These are phyloP conservation scores for Erysimum cheiranthoides DNA, from an alignment of 345 rosid genomes.

Conservation along the genomic window DNA sequence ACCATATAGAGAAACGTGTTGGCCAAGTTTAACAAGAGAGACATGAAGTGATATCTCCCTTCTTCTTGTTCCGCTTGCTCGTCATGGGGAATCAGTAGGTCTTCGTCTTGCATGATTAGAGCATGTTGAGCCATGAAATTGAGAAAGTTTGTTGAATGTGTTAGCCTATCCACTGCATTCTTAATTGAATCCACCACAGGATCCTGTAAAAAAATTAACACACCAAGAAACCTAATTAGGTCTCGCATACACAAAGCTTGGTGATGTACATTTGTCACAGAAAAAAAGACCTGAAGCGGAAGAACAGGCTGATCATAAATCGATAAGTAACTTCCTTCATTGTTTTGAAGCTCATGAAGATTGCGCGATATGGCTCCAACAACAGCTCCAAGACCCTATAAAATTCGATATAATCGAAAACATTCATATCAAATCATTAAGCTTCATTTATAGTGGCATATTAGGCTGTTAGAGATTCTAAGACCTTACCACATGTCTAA, in stretches of 20 bases:
- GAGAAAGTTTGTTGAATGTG: slow-evolving; percentile 85
- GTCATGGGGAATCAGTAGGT: slow-evolving; percentile 69
- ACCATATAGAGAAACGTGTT: slow-evolving; percentile 93
- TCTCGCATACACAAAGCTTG: background rate
- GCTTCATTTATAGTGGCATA: background rate
- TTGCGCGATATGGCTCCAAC: slow-evolving; percentile 96
- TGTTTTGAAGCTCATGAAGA: slow-evolving; percentile 93
- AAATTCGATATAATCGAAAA: slow-evolving; percentile 23
- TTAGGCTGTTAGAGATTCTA: background rate
- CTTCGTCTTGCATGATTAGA: slow-evolving; percentile 88
- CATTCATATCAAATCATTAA: background rate
- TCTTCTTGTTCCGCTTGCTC: slow-evolving; percentile 61
- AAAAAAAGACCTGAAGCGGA: slow-evolving; percentile 72
- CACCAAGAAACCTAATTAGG: too few species aligned
- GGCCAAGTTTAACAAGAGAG: slow-evolving; percentile 80
- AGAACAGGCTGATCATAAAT: slow-evolving; percentile 86
- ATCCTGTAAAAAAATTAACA: slow-evolving; percentile 55
- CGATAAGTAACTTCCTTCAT: slow-evolving; percentile 90
- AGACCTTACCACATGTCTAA: slow-evolving; percentile 89
- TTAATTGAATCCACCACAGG: slow-evolving; percentile 82
- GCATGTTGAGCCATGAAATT: slow-evolving; percentile 95
- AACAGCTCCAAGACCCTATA: slow-evolving; percentile 95
- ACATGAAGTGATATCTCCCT: slow-evolving; percentile 80
- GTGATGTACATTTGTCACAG: slow-evolving; percentile 3
- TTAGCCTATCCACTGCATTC: slow-evolving; percentile 87